Base-by-base conservation (phyloP, 768 basidiomycete genomes). In the Tricholoma bakamatsutake region DNA sequence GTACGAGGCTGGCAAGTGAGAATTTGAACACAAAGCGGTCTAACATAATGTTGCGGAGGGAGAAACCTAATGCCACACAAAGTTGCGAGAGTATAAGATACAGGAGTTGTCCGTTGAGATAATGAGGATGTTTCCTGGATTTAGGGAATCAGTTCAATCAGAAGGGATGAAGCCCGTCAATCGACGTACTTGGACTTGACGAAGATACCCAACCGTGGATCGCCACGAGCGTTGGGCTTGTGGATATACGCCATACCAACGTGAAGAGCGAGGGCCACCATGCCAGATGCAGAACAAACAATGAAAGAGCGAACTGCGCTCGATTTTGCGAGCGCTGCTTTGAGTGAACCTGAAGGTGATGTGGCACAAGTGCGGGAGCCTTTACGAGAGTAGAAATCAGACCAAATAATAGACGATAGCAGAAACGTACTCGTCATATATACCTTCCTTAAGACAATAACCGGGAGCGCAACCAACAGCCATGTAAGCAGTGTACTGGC, bases 111-210 rank as follows among this genome's bases (percentile, higher is more conserved):
- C 86, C 87, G 52, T 89, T 89, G 18, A 90, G 73, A 62, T 88
- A 84, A 59, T 82, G 80, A 0, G 87, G 87, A 57, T 90, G 86
- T 68, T 86, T 89, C 63, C 87, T 89, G 58, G 12, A 54, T 28
- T 17, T 54, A 56, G 35, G 53, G 37, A 18, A 55, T 31, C 40
- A 45, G 46, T 24, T 33, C 13, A 24, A 24, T 1, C 21, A 24
- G 21, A 24, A 28, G 8, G 15, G 17, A 51, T n/a, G 50, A 10
- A 40, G 9, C 21, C 31, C 17, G 18, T 43, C n/a, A 34, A 40
- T 4, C 8, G 45, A 31, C 11, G 35, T 55, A 87, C 88, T 73
- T 84, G 31, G 87, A 89, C 58, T 82, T 84, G 13, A 87, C 81
- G 54, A 90, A 89, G 0, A 88, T 17, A 0, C 71, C 67, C 5